Percentiles rank a stretch among this genome's conserved stretches.
These are phyloP conservation scores for Drechslera avenae DNA, from an alignment of 2,329 filamentous ascomycete species.

Conservation along the genomic window DNA sequence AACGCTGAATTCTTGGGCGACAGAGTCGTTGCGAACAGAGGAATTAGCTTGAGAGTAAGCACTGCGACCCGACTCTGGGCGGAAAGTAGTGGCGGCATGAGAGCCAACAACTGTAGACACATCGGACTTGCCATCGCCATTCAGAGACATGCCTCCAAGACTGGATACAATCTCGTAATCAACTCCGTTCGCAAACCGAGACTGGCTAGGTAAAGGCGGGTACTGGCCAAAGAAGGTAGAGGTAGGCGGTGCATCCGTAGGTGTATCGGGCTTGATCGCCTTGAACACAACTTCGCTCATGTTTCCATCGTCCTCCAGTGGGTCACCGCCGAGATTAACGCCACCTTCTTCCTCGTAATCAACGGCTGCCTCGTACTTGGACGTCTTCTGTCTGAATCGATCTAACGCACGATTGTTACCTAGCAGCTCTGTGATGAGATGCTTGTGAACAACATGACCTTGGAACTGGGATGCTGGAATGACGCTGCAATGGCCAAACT, in stretches of 20 bases:
- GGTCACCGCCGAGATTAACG: slow-evolving; percentile 21
- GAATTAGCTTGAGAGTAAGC: background rate
- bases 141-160: slow-evolving; percentile 25
- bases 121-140: slow-evolving; percentile 9
- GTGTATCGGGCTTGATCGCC: slow-evolving; percentile 32
- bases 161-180: slow-evolving; percentile 13
- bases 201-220: slow-evolving; percentile 28
- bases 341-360: slow-evolving; percentile 40
- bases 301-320: slow-evolving; percentile 24
- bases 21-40: background rate
- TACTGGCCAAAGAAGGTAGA: slow-evolving; percentile 14
- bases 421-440: slow-evolving; percentile 49
- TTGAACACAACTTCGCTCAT: slow-evolving; percentile 25
- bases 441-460: slow-evolving; percentile 57
- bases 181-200: background rate
- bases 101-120: slow-evolving; percentile 16
- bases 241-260: slow-evolving; percentile 2
- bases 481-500: slow-evolving; percentile 56
- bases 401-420: slow-evolving; percentile 18
- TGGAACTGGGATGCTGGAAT: slow-evolving; percentile 54
- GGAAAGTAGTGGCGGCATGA: background rate
- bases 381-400: slow-evolving; percentile 39
- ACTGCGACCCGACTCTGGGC: background rate
- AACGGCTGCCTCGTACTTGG: slow-evolving; percentile 31
- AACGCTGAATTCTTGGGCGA: background rate